A percentile compares a stretch with the other conserved stretches of the same genome.
phyloP scores from a whole-genome alignment of 352 stramenopile species.

The Phytophthora boehmeriae region DNA sequence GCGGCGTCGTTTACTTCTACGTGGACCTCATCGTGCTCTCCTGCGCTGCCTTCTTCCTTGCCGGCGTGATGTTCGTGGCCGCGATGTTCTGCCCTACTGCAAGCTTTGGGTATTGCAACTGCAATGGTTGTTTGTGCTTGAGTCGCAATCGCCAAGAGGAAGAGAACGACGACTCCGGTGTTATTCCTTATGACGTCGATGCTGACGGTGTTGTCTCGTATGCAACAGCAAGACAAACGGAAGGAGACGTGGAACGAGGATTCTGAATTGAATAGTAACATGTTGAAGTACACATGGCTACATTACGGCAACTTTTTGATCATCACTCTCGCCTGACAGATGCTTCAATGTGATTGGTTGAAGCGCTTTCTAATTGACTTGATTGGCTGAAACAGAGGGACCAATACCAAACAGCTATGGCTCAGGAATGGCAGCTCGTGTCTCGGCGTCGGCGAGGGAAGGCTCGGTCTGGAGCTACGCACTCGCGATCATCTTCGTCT shows the following conservation, averaged over 20 bases:
- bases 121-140: conserved; percentile 39
- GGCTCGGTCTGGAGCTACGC: conserved; percentile 7
- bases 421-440: conserved; percentile 37
- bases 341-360: background rate
- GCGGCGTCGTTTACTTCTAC: conserved; percentile 72
- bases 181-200: conserved; percentile 33
- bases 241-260: conserved; percentile 26
- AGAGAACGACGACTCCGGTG: conserved; percentile 13
- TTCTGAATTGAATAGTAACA: conserved; percentile 1
- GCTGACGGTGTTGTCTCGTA: conserved; percentile 31
- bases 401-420: conserved; percentile 12
- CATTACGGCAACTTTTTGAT: conserved; percentile 8
- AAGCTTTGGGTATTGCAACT: conserved; percentile 40
- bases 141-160: conserved; percentile 25
- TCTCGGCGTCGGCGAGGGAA: conserved; percentile 27
- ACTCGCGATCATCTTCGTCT: background rate
- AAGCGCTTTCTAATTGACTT: background rate
- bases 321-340: no score
- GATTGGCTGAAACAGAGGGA: conserved; percentile 16
- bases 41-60: conserved; percentile 44
- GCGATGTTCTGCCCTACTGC: conserved; percentile 40
- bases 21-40: conserved; percentile 62
- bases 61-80: conserved; percentile 35
- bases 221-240: conserved; percentile 15
- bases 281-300: background rate